phyloP scores from a whole-genome alignment of 2,329 filamentous ascomycete genomes.

The Colletotrichum sp. region DNA sequence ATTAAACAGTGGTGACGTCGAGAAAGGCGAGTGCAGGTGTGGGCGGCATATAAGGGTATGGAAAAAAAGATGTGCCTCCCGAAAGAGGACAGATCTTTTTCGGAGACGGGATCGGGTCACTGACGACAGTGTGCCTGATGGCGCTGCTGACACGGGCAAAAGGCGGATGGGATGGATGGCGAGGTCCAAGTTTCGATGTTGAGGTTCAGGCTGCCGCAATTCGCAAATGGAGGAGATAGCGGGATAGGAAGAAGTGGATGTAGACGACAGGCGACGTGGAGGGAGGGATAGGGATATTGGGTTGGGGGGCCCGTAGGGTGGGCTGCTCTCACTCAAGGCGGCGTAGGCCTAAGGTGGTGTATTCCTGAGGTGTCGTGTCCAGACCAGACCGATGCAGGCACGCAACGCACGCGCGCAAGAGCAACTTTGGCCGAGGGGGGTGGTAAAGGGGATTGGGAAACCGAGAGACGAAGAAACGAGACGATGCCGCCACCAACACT shows the following conservation, averaged over 20 bases:
- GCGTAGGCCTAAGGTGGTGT: neutral
- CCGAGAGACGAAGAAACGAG: neutral
- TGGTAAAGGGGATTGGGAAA: constrained; percentile 3
- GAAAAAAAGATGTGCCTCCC: neutral
- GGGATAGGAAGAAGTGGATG: constrained; percentile 23
- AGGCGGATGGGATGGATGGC: neutral
- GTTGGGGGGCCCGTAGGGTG: constrained; percentile 19
- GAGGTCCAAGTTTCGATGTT: constrained; percentile 9
- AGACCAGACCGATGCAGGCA: constrained; percentile 20
- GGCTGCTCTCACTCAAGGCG: constrained; percentile 6
- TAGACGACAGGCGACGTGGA: constrained; percentile 21
- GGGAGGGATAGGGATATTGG: constrained; percentile 22
- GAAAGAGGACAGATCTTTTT: constrained; percentile 19
- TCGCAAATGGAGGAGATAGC: constrained; percentile 20
- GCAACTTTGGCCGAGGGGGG: constrained; percentile 19
- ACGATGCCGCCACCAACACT: neutral
- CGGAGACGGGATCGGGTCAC: constrained; percentile 1
- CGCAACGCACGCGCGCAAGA: constrained; percentile 20
- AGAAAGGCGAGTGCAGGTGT: constrained; percentile 5
- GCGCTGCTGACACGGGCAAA: constrained; percentile 10
- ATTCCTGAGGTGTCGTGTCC: constrained; percentile 22
- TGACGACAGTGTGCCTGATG: constrained; percentile 15
- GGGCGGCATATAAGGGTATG: constrained; percentile 8
- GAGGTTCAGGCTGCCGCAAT: constrained; percentile 20
- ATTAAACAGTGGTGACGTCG: constrained; percentile 7